Evolutionary conservation across 352 stramenopile genomes (phyloP).

Genomic region (Pythium monospermum): DNA sequence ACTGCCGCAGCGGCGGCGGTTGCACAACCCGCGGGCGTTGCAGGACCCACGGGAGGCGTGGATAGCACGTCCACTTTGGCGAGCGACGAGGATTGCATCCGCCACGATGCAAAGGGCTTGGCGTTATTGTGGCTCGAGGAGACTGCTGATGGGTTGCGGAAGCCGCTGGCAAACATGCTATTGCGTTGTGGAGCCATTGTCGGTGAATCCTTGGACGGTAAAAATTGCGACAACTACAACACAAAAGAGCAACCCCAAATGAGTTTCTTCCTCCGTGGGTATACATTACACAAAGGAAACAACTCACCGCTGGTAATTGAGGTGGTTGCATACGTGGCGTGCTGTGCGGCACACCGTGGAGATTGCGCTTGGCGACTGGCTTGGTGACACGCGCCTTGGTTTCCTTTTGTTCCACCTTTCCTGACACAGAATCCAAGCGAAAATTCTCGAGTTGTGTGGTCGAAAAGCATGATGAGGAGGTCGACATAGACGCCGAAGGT

Average conservation of each 20-base stretch:
- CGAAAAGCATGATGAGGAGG: conserved; percentile 9
- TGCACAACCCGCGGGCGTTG: not conserved
- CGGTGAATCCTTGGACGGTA: not conserved
- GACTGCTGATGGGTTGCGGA: not conserved
- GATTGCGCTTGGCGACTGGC: conserved; percentile 18
- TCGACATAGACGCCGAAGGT: not conserved
- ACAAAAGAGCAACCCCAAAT: no score
- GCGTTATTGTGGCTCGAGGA: not conserved
- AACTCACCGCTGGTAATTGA: conserved; percentile 30
- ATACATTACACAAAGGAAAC: no score
- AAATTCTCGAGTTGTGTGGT: conserved; percentile 18
- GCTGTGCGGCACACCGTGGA: conserved; percentile 13
- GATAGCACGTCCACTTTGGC: not conserved
- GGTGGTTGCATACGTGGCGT: conserved; percentile 16
- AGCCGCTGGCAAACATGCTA: not conserved
- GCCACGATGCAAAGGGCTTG: not conserved
- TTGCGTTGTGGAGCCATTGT: no score
- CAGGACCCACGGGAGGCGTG: not conserved
- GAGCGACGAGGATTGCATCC: not conserved
- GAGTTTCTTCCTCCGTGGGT: no score
- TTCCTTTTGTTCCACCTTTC: conserved; percentile 26
- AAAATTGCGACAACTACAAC: conserved; percentile 13
- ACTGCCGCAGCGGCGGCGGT: conserved; percentile 5
- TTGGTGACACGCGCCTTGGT: conserved; percentile 26
- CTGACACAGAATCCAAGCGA: conserved; percentile 6